Evolutionary conservation across 805 yeast species (phyloP).

Genomic region (Kuraishia borneana): DNA sequence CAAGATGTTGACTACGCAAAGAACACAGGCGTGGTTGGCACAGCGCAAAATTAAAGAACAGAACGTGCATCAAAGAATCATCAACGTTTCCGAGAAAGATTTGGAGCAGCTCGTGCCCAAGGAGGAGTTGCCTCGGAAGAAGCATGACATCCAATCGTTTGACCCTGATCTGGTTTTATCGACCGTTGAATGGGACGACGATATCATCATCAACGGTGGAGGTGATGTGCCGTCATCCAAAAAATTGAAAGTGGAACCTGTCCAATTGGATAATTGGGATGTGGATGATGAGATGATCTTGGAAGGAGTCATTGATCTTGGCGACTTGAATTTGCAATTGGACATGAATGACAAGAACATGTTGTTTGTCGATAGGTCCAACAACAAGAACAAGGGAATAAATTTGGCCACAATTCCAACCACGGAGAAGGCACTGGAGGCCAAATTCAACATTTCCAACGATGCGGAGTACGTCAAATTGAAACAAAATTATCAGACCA

Average conservation of each 20-base stretch:
- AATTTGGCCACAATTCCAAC: slow-evolving; percentile 33
- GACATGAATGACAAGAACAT: slow-evolving; percentile 86
- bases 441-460: slow-evolving; percentile 76
- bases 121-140: slow-evolving; percentile 8
- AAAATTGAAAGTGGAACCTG: slow-evolving; percentile 16
- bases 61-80: slow-evolving; percentile 8
- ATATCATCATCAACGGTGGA: slow-evolving; percentile 29
- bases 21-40: neutral
- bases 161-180: slow-evolving; percentile 52
- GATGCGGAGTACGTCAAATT: slow-evolving; percentile 77
- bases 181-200: slow-evolving; percentile 73
- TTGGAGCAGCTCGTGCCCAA: slow-evolving; percentile 11
- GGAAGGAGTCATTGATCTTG: slow-evolving; percentile 43
- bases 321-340: slow-evolving; percentile 30
- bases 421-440: slow-evolving; percentile 39
- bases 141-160: slow-evolving; percentile 23
- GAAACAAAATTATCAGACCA: slow-evolving; percentile 79
- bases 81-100: slow-evolving; percentile 17
- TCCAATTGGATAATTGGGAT: slow-evolving; percentile 30
- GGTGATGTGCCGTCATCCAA: slow-evolving; percentile 8
- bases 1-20: slow-evolving; percentile 11
- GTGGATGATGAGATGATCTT: slow-evolving; percentile 66
- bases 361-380: slow-evolving; percentile 42
- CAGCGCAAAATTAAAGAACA: slow-evolving; percentile 4
- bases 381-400: slow-evolving; percentile 6